Conservation (phyloP, 495 filamentous ascomycete genomes). For the Chaetomium cochliodes region DNA sequence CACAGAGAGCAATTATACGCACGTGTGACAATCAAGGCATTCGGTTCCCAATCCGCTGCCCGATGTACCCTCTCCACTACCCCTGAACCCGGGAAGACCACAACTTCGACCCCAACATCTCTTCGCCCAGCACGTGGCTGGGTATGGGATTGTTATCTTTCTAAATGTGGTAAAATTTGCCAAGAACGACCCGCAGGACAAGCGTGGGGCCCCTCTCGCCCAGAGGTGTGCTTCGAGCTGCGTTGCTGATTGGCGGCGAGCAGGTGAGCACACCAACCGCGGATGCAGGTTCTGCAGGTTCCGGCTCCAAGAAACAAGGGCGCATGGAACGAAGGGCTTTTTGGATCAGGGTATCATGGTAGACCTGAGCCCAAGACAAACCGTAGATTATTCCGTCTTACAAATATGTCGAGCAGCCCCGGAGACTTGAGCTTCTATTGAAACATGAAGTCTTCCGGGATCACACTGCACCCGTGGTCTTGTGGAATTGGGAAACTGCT, state of each 20-base stretch:
- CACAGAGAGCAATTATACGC: neutral
- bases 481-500: too few species aligned
- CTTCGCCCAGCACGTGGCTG: neutral
- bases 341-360: too few species aligned
- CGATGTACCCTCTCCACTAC: neutral
- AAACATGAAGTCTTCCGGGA: too few species aligned
- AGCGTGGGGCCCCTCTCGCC: neutral
- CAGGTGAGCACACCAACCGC: neutral
- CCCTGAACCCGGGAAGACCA: neutral
- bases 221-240: neutral
- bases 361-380: too few species aligned
- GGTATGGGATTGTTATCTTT: neutral
- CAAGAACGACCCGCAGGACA: neutral
- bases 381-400: too few species aligned
- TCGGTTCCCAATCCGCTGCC: neutral
- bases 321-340: too few species aligned
- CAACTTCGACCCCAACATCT: neutral
- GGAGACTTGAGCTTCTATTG: too few species aligned
- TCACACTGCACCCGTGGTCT: too few species aligned
- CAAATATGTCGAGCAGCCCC: too few species aligned
- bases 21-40: neutral
- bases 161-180: neutral
- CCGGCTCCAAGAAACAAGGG: too few species aligned
- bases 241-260: neutral
- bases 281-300: neutral